A percentile compares a stretch with the other conserved stretches of the same genome.
Conservation (phyloP, 2,329 filamentous ascomycete species). For the Coniella lustricola region DNA sequence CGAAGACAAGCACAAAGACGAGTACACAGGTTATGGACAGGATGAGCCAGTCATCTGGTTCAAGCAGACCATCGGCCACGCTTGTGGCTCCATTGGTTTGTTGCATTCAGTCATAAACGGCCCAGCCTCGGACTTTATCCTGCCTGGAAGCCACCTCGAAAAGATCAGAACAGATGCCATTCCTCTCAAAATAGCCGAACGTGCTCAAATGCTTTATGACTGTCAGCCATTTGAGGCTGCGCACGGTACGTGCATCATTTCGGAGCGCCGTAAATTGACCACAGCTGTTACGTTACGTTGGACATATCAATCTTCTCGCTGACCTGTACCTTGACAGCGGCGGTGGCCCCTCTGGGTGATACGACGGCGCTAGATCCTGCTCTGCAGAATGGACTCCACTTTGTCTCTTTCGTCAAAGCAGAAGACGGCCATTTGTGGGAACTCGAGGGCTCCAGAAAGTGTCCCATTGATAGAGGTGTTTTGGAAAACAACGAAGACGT, state of each 20-base stretch:
- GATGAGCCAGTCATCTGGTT: conserved; percentile 72
- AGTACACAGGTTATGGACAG: conserved; percentile 31
- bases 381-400: conserved; percentile 57
- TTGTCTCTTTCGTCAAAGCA: conserved; percentile 71
- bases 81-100: conserved; percentile 73
- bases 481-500: conserved; percentile 53
- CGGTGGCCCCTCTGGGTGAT: conserved; percentile 61
- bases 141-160: conserved; percentile 46
- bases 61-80: conserved; percentile 76
- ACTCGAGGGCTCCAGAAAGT: conserved; percentile 67
- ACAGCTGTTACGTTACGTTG: no score
- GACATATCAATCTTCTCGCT: no score
- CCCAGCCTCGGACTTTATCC: conserved; percentile 47
- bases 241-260: no score
- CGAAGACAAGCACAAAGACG: conserved; percentile 51
- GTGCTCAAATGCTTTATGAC: conserved; percentile 66
- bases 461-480: conserved; percentile 60
- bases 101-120: conserved; percentile 70
- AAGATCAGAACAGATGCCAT: conserved; percentile 55
- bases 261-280: no score
- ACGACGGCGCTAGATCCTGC: conserved; percentile 56
- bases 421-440: conserved; percentile 65
- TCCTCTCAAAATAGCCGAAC: conserved; percentile 49
- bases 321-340: conserved; percentile 25
- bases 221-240: conserved; percentile 64